Evolutionary conservation across 805 yeast species (phyloP).

Genomic region (Cyberlindnera euphorbiiphila): DNA sequence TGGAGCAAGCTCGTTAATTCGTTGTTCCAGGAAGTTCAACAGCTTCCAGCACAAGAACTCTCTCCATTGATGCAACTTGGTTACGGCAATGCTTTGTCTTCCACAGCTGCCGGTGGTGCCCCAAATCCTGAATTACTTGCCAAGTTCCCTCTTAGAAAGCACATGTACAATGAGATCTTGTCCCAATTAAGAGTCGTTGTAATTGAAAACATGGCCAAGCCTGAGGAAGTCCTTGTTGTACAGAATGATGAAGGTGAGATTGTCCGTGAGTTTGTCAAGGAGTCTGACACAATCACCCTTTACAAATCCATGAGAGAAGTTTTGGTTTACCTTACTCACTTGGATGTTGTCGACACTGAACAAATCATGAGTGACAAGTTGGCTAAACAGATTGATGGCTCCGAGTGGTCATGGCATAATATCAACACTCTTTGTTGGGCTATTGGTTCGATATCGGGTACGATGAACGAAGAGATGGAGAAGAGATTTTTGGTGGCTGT

Average conservation of each 20-base stretch:
- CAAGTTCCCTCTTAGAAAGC: slow-evolving; percentile 81
- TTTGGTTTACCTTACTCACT: slow-evolving; percentile 89
- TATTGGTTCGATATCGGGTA: slow-evolving; percentile 96
- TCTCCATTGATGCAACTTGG: slow-evolving; percentile 75
- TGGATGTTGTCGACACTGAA: slow-evolving; percentile 92
- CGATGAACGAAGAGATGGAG: slow-evolving; percentile 98
- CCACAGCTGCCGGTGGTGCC: slow-evolving; percentile 66
- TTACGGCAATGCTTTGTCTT: slow-evolving; percentile 32
- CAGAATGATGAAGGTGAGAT: slow-evolving; percentile 99
- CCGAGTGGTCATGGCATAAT: slow-evolving; percentile 99
- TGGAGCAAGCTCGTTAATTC: slow-evolving; percentile 86
- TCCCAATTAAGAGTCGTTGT: slow-evolving; percentile 87
- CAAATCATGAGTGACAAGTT: slow-evolving; percentile 89
- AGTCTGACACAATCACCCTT: slow-evolving; percentile 92
- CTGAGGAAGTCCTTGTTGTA: slow-evolving; percentile 95
- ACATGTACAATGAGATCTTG: slow-evolving; percentile 72
- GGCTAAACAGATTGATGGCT: slow-evolving; percentile 88
- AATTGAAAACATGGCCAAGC: slow-evolving; percentile 96
- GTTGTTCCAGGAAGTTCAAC: slow-evolving; percentile 81
- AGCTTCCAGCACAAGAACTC: slow-evolving; percentile 65
- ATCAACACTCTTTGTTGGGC: slow-evolving; percentile 99
- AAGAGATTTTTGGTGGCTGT: slow-evolving; percentile 90
- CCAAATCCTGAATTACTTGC: slow-evolving; percentile 76
- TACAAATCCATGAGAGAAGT: slow-evolving; percentile 96
- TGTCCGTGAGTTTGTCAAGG: slow-evolving; percentile 95